These are phyloP conservation scores for Bjerkandera adusta DNA, from an alignment of 1,284 basidiomycete species.

Conservation along the genomic window DNA sequence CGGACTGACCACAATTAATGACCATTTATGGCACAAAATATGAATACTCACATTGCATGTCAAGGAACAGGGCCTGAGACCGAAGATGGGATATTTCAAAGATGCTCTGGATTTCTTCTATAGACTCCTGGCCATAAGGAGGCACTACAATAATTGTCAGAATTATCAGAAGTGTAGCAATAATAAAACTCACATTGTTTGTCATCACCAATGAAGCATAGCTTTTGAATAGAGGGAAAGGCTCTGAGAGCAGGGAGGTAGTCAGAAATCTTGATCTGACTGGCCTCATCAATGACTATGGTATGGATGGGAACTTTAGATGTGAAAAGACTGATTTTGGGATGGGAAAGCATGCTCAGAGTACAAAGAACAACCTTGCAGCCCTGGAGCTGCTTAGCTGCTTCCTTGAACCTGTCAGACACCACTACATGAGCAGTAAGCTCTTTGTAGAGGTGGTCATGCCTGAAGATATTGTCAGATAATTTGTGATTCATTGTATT, in stretches of 20 bases:
- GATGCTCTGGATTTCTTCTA: constrained; percentile 37
- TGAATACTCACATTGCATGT: constrained; percentile 41
- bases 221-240: constrained; percentile 49
- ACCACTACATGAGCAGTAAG: constrained; percentile 46
- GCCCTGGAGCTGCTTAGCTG: constrained; percentile 29
- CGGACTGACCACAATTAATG: constrained; percentile 46
- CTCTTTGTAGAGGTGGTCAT: constrained; percentile 64
- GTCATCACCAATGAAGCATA: constrained; percentile 74
- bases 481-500: constrained; percentile 5
- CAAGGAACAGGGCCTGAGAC: constrained; percentile 30
- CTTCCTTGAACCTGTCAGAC: constrained; percentile 42
- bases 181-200: constrained; percentile 58
- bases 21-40: constrained; percentile 1
- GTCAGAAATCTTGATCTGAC: constrained; percentile 44
- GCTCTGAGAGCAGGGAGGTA: constrained; percentile 52
- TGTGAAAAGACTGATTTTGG: constrained; percentile 27
- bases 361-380: constrained; percentile 67
- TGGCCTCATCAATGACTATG: constrained; percentile 44
- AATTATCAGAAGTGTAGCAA: constrained; percentile 4
- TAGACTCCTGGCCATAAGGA: constrained; percentile 44
- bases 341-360: constrained; percentile 64
- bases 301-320: constrained; percentile 30
- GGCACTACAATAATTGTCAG: constrained; percentile 35
- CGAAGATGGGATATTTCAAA: constrained; percentile 45
- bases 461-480: constrained; percentile 43